phyloP scores from a whole-genome alignment of 2,329 filamentous ascomycete genomes.

The Cytospora piceicola region DNA sequence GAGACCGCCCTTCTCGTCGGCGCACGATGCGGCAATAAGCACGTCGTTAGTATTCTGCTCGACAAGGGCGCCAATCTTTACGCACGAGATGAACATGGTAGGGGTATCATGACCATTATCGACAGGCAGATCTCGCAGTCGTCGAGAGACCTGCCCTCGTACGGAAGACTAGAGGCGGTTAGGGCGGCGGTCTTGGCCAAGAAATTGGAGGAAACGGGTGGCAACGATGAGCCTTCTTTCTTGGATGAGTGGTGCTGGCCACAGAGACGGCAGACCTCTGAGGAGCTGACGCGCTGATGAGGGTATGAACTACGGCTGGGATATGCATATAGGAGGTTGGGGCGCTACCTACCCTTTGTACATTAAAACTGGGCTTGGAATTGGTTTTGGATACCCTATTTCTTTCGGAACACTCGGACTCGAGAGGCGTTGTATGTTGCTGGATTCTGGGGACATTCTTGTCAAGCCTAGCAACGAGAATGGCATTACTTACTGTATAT shows the following conservation, averaged over 20 bases:
- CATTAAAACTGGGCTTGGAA: neutral
- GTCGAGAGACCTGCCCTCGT: conserved; percentile 12
- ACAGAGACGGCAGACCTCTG: neutral
- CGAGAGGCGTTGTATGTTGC: neutral
- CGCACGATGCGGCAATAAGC: conserved; percentile 56
- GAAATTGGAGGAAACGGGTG: conserved; percentile 20
- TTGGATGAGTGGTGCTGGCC: conserved; percentile 26
- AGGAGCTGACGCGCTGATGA: neutral
- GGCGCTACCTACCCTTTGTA: neutral
- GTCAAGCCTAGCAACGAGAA: neutral
- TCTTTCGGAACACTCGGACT: too few species aligned
- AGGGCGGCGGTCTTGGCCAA: conserved; percentile 24
- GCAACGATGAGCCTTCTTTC: conserved; percentile 21
- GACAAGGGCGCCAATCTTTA: conserved; percentile 53
- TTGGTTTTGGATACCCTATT: neutral
- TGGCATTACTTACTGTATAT: neutral
- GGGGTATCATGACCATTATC: conserved; percentile 51
- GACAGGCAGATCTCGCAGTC: conserved; percentile 44
- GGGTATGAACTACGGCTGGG: neutral
- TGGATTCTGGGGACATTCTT: neutral
- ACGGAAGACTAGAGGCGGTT: conserved; percentile 27
- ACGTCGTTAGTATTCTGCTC: conserved; percentile 52
- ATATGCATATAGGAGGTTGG: neutral
- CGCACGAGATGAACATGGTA: conserved; percentile 48
- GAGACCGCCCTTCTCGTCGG: conserved; percentile 61